Base-by-base conservation (phyloP, 148 eudicot genomes). In the Suaeda aralocaspica region DNA sequence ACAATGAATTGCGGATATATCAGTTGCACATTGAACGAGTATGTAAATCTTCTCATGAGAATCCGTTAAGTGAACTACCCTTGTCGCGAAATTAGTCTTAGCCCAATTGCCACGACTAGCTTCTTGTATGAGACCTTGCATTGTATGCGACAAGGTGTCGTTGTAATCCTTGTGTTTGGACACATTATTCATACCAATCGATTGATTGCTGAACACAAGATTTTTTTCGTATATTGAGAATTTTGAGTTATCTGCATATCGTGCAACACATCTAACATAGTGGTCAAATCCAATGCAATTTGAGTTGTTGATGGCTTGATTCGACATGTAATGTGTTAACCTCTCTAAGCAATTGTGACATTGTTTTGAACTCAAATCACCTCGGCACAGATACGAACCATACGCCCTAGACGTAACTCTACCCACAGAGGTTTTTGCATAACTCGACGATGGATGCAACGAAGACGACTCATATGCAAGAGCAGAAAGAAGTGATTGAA, bases 11-110 rank as follows among this genome's bases (percentile, higher is more conserved):
- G 49, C 36, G 0, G 82, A 65, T 45, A 83, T 31, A 14, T 83
- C 76, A 2, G 84, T 76, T 4, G 72, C 78, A 33, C 86, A 83
- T 67, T 83, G 86, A 30, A 67, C 82, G 15, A 75, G 58, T 2
- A 52, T 66, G 31, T 75, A 76, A 0, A 80, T n/a, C 3, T 52
- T 72, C 31, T 68, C 69, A 14, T 12, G 15, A 21, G 64, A 56
- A 11, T 21, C 64, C 10, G 53, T 34, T 13, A 70, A 53, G 11
- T 55, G 41, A 7, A 53, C 76, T 10, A 34, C 74, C 55, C 58
- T 69, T 0, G 79, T 79, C 0, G 68, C 68, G 28, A 79, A 72
- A 30, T 75, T 57, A 26, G 56, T 7, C 75, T 26, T 63, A 11
- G 44, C 34, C 74, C 74, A 76, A 48, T 57, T 76, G 0, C 79